Evolutionary conservation across 2,329 filamentous ascomycete species (phyloP).

Genomic region (Ophiognomonia clavigignenti-juglandacearum): DNA sequence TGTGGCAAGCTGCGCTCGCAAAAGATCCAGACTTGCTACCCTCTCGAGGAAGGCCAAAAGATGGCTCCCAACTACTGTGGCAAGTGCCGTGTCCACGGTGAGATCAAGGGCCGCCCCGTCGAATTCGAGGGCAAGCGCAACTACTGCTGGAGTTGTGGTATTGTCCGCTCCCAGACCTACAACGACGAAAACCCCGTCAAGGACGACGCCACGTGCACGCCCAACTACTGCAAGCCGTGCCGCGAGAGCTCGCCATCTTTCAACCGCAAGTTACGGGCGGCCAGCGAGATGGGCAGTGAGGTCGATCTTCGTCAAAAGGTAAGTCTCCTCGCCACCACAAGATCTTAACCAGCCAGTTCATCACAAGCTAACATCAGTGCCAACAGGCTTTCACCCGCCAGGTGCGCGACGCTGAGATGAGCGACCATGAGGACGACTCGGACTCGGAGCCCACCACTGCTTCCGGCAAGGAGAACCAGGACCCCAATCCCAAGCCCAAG

Average conservation of each 20-base stretch:
- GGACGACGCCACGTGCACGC: conserved; percentile 1
- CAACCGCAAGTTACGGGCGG: conserved; percentile 11
- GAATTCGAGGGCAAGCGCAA: conserved; percentile 9
- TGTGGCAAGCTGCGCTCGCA: conserved; percentile 36
- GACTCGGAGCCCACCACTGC: neutral
- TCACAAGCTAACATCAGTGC: neutral
- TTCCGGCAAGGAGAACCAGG: conserved; percentile 11
- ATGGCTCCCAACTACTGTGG: conserved; percentile 29
- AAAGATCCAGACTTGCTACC: conserved; percentile 31
- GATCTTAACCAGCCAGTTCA: no score
- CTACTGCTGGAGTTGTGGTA: conserved; percentile 17
- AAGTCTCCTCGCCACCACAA: neutral
- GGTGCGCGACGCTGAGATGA: conserved; percentile 12
- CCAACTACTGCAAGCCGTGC: conserved; percentile 16
- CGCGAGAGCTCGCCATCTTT: conserved; percentile 11
- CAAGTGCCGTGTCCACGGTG: conserved; percentile 26
- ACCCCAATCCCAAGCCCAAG: neutral
- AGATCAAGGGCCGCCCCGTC: conserved; percentile 3
- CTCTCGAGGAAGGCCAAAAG: conserved; percentile 26
- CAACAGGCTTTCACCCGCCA: conserved; percentile 14
- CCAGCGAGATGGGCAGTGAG: conserved; percentile 12
- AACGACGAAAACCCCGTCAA: conserved; percentile 10
- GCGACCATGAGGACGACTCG: conserved; percentile 12
- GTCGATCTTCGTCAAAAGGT: conserved; percentile 5
- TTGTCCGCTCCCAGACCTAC: conserved; percentile 14